Conservation (phyloP, 164 flowering plant genomes). For the Santalum album region DNA sequence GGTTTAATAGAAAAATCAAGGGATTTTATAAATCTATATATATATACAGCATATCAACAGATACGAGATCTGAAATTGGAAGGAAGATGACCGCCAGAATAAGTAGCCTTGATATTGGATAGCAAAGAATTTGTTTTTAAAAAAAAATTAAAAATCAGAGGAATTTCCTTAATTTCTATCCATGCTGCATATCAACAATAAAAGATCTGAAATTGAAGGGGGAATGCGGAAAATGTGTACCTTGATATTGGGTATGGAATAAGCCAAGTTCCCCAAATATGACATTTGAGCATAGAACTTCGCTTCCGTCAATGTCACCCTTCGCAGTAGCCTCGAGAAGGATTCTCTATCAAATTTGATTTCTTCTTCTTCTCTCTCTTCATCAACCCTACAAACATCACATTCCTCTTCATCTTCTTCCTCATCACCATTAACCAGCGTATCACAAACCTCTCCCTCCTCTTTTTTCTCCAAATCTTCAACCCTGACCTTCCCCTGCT, state of each 20-base stretch:
- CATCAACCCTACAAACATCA: slow-evolving; percentile 24
- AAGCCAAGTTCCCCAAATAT: slow-evolving; percentile 76
- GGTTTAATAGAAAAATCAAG: too few relatives aligned
- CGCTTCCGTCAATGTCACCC: slow-evolving; percentile 71
- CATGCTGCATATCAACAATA: not conserved
- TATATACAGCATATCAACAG: too few relatives aligned
- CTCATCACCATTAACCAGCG: slow-evolving; percentile 5
- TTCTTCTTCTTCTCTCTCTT: slow-evolving; percentile 25
- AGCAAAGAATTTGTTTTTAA: too few relatives aligned
- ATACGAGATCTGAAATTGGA: too few relatives aligned
- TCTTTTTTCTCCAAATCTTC: slow-evolving; percentile 1
- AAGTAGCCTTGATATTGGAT: too few relatives aligned
- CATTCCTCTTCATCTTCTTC: slow-evolving; percentile 27
- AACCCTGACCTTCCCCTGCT: slow-evolving; percentile 10
- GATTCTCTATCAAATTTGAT: slow-evolving; percentile 50
- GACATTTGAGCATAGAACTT: slow-evolving; percentile 74
- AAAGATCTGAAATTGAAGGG: not conserved
- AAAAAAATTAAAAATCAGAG: too few relatives aligned
- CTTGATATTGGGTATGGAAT: slow-evolving; percentile 71
- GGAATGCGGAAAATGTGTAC: slow-evolving; percentile 20
- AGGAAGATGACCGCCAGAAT: too few relatives aligned
- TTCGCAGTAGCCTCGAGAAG: slow-evolving; percentile 63
- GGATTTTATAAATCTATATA: too few relatives aligned
- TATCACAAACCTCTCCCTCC: not conserved
- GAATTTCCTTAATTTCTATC: too few relatives aligned